phyloP scores from a whole-genome alignment of 305 asterid genomes.

The Striga hermonthica region DNA sequence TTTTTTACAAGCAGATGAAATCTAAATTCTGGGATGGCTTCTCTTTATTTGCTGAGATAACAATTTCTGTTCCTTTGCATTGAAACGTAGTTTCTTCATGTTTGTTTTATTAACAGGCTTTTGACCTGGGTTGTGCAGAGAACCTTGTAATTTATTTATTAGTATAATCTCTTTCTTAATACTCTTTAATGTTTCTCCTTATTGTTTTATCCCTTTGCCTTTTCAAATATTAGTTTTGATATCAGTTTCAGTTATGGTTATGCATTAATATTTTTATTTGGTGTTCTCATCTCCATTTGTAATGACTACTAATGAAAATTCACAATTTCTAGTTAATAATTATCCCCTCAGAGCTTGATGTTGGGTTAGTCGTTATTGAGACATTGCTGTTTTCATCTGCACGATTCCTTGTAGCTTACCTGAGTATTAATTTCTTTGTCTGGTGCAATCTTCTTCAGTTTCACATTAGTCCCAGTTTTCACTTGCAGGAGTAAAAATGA shows the following conservation, averaged over 20 bases:
- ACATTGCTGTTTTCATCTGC: background rate
- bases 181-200: background rate
- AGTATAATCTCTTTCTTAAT: background rate
- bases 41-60: no score
- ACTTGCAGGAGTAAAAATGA: conserved; percentile 46
- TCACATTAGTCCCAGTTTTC: background rate
- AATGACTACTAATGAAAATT: background rate
- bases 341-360: conserved; percentile 10
- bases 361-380: background rate
- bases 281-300: background rate
- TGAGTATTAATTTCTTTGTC: background rate
- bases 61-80: no score
- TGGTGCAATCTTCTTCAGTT: conserved; percentile 19
- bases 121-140: background rate
- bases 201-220: background rate
- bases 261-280: background rate
- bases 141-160: conserved; percentile 16
- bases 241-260: background rate
- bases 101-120: background rate
- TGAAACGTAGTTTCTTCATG: background rate
- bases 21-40: no score
- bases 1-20: no score
- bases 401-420: background rate
- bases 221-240: background rate
- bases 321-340: background rate